A percentile compares a stretch with the other conserved stretches of the same genome.
Conservation (phyloP, 1,284 basidiomycete species). For the Macrocystidia cucumis region DNA sequence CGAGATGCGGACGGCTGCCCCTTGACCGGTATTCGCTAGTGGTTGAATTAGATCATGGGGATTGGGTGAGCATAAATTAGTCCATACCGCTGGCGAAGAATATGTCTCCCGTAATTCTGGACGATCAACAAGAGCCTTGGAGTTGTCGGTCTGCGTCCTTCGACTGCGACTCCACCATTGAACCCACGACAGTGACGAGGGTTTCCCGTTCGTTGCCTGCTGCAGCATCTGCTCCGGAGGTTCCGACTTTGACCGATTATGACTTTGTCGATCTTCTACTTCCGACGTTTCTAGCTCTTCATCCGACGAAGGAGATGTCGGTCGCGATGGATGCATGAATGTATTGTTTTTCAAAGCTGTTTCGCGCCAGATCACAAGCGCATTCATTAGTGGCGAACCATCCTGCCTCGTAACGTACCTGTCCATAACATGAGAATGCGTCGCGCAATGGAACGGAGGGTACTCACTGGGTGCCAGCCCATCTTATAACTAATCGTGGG, state of each 20-base stretch:
- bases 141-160: slow-evolving; percentile 19
- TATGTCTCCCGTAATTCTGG: slow-evolving; percentile 20
- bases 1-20: too few species aligned
- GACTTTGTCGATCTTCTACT: slow-evolving; percentile 12
- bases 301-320: slow-evolving; percentile 23
- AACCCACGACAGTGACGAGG: slow-evolving; percentile 63
- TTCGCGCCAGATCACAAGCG: slow-evolving; percentile 55
- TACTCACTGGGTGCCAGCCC: slow-evolving; percentile 53
- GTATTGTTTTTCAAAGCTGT: slow-evolving; percentile 32
- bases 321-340: slow-evolving; percentile 14
- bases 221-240: slow-evolving; percentile 20
- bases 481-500: slow-evolving; percentile 54
- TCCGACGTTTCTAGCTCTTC: slow-evolving; percentile 15
- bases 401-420: slow-evolving; percentile 61
- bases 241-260: slow-evolving; percentile 30
- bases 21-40: too few species aligned
- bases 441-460: not conserved
- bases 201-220: slow-evolving; percentile 22
- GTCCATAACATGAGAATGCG: not conserved
- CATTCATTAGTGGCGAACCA: slow-evolving; percentile 57
- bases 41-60: too few species aligned
- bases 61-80: not conserved
- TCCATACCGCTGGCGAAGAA: slow-evolving; percentile 17
- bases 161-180: slow-evolving; percentile 69
- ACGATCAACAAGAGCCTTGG: slow-evolving; percentile 12